phyloP scores from a whole-genome alignment of 1,284 basidiomycete species.

The Tausonia pullulans region DNA sequence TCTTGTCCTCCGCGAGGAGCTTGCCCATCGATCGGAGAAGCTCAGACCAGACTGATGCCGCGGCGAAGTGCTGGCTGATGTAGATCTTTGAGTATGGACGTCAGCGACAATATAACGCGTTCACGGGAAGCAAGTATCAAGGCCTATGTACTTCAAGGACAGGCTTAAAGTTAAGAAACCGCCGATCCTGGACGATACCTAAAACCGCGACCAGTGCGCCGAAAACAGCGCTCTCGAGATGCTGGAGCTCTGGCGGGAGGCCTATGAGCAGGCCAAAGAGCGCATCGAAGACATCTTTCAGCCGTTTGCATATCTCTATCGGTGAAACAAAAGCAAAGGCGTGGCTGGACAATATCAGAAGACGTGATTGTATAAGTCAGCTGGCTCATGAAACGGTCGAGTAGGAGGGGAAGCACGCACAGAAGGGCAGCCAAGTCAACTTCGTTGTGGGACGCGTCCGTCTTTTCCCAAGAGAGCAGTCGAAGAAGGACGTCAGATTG shows the following conservation, averaged over 20 bases:
- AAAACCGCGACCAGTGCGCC: conserved; percentile 81
- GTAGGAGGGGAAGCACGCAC: background rate
- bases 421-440: conserved; percentile 61
- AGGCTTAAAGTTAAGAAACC: conserved; percentile 91
- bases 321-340: conserved; percentile 88
- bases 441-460: conserved; percentile 45
- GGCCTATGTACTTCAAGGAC: conserved; percentile 40
- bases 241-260: conserved; percentile 47
- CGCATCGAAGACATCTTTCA: conserved; percentile 83
- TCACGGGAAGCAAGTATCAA: conserved; percentile 37
- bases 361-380: no score
- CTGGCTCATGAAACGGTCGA: no score
- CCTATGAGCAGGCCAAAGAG: conserved; percentile 82
- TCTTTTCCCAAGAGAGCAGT: conserved; percentile 67
- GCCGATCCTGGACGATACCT: conserved; percentile 79
- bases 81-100: conserved; percentile 44
- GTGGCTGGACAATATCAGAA: conserved; percentile 25
- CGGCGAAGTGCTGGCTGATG: conserved; percentile 78
- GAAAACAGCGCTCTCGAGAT: conserved; percentile 78
- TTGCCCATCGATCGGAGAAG: conserved; percentile 78
- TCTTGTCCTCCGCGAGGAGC: conserved; percentile 57
- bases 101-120: conserved; percentile 27
- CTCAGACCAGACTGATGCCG: conserved; percentile 61
- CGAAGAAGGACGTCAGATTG: conserved; percentile 79
- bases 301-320: conserved; percentile 88